These are phyloP conservation scores for Scenedesmus sp. DNA, from an alignment of 163 green algal species.

Conservation along the genomic window DNA sequence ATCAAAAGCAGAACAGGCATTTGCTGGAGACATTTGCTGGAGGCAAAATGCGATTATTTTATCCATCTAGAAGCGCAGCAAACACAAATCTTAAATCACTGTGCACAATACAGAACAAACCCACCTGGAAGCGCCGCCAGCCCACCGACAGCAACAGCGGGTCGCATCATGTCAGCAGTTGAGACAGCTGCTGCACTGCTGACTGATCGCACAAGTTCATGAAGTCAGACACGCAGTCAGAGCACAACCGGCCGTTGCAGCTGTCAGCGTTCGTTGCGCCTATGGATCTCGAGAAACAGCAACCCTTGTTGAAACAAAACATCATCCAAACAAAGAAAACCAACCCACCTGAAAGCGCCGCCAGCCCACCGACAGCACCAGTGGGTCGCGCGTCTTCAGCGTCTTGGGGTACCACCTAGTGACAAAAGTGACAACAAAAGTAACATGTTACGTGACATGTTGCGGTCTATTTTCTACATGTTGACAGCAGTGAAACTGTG, in stretches of 20 bases:
- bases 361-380: conserved; percentile 96
- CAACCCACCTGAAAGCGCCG: conserved; percentile 86
- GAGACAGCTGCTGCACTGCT: too few species aligned
- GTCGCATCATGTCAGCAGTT: conserved; percentile 67
- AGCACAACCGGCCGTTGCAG: too few species aligned
- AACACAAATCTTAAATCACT: too few species aligned
- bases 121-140: conserved; percentile 65
- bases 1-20: too few species aligned
- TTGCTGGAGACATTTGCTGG: too few species aligned
- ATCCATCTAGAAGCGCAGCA: too few species aligned
- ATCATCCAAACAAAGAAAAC: neutral
- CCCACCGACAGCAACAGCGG: conserved; percentile 94
- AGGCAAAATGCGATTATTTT: neutral
- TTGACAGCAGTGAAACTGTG: too few species aligned
- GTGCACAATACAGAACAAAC: too few species aligned
- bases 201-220: too few species aligned
- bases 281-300: neutral
- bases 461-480: neutral
- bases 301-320: neutral
- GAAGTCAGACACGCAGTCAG: too few species aligned
- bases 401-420: conserved; percentile 89
- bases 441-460: neutral
- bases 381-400: conserved; percentile 96
- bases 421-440: conserved; percentile 2
- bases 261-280: too few species aligned